Evolutionary conservation across 2,329 filamentous ascomycete species (phyloP).

Genomic region (Fusarium liriodendri): DNA sequence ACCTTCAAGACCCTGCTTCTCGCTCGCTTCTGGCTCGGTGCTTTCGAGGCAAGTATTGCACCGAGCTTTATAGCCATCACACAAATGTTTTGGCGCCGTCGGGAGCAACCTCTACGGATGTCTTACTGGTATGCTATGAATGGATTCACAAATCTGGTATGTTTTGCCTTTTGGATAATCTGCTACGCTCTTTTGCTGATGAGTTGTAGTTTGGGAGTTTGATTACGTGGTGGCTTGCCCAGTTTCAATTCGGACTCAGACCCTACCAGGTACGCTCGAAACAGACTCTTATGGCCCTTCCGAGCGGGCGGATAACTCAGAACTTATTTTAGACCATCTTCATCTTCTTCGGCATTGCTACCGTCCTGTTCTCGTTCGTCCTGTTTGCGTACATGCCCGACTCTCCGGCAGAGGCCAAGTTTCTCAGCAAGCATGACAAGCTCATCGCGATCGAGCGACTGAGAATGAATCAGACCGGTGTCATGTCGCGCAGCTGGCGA

Average conservation of each 20-base stretch:
- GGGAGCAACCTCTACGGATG: constrained; percentile 34
- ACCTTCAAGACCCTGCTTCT: constrained; percentile 57
- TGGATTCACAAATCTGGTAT: constrained; percentile 27
- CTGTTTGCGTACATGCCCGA: constrained; percentile 70
- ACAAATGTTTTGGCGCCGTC: constrained; percentile 32
- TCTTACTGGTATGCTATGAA: constrained; percentile 38
- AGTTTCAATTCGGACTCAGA: constrained; percentile 23
- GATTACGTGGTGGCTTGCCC: constrained; percentile 34
- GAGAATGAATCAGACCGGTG: constrained; percentile 58
- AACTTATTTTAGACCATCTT: not conserved
- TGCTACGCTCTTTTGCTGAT: not conserved
- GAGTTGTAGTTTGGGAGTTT: constrained; percentile 24
- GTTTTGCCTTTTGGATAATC: accelerated
- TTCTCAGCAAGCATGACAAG: constrained; percentile 65
- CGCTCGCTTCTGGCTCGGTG: constrained; percentile 55
- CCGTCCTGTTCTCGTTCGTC: constrained; percentile 55
- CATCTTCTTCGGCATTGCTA: constrained; percentile 44
- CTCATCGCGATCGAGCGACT: constrained; percentile 67
- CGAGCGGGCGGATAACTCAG: not conserved
- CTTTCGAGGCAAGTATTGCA: constrained; percentile 60
- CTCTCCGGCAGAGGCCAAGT: constrained; percentile 68
- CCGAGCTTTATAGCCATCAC: constrained; percentile 62
- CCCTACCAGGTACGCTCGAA: constrained; percentile 14
- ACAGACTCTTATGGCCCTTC: accelerated
- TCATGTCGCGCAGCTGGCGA: constrained; percentile 49